Evolutionary conservation across 768 basidiomycete genomes (phyloP), one percentile per base, ranked within the genome.

Genomic region (Lactarius psammicola): DNA sequence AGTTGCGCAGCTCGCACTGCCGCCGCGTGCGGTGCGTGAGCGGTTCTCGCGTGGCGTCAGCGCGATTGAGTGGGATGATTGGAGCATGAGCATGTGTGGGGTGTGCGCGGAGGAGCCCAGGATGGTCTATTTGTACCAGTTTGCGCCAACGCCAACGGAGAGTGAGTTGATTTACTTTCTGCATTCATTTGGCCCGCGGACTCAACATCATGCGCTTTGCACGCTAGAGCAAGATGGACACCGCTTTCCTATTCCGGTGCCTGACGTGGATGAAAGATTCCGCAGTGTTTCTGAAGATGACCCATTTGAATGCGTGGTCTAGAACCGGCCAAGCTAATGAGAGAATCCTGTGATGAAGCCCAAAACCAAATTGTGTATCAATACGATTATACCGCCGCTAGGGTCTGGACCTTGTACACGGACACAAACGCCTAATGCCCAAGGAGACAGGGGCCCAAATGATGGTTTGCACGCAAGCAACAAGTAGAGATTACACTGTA

Each of bases 61-160:
- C 20, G 44, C 62, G 38, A 54, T 69, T 20, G 67, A 63, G 36
- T 69, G 68, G 68, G 68, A 69, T 23, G 68, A 69, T 10, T 69
- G 67, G 62, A 56, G 67, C 36, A 68, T 68, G 62, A 63, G 42
- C 23, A 30, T 69, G 51, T 64, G 61, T 36, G 63, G 56, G 30
- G 67, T 64, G 31, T 63, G 67, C 56, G 49, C 36, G 44, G 54
- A 53, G 33, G 67, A 68, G 15, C 67, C 68, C 42, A 57, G 30
- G 28, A 54, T 51, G 54, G 60, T 69, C 11, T 69, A 68, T 46
- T 26, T 69, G 36, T 64, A 68, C 60, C 67, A 69, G 42, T 69
- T 64, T 63, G 67, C 67, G 40, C 63, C 62, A n/a, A 63, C 63
- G 60, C 68, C 68, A 0, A 63, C 60, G 10, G 68, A 69, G 63